These are phyloP conservation scores for Trametes maxima DNA, from an alignment of 768 basidiomycete species.

Conservation along the genomic window DNA sequence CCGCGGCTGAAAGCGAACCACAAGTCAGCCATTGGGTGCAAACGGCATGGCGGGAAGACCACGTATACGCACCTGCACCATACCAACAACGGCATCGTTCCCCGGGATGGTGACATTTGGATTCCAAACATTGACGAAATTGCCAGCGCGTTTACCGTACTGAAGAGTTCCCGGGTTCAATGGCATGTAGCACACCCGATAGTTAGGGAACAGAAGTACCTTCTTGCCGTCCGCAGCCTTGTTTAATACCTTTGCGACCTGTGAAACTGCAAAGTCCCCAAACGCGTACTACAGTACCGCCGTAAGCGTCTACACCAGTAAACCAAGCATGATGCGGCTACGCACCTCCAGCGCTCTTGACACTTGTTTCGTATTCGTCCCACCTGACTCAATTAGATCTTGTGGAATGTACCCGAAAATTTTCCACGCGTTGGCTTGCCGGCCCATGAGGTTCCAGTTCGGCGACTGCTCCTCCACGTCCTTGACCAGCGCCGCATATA, in stretches of 20 bases:
- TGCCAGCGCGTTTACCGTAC: slow-evolving; percentile 57
- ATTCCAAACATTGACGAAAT: slow-evolving; percentile 65
- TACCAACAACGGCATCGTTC: slow-evolving; percentile 47
- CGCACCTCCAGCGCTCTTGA: slow-evolving; percentile 61
- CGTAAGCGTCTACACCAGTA: neutral
- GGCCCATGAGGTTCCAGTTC: slow-evolving; percentile 65
- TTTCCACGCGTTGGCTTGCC: slow-evolving; percentile 61
- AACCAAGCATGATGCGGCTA: neutral
- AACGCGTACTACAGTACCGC: slow-evolving; percentile 53
- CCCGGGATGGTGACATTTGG: slow-evolving; percentile 54
- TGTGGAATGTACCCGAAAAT: slow-evolving; percentile 41
- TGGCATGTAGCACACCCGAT: neutral
- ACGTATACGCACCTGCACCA: slow-evolving; percentile 54
- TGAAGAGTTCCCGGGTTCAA: slow-evolving; percentile 22
- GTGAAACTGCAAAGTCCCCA: slow-evolving; percentile 63
- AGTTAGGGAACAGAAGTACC: slow-evolving; percentile 34
- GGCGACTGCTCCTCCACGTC: slow-evolving; percentile 60
- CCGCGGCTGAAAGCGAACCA: slow-evolving; percentile 43
- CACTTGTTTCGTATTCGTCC: slow-evolving; percentile 63
- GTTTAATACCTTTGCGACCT: slow-evolving; percentile 59
- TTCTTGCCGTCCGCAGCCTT: slow-evolving; percentile 53
- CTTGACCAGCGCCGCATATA: slow-evolving; percentile 58
- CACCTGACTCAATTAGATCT: slow-evolving; percentile 42
- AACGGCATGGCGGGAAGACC: neutral
- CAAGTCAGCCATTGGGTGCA: neutral